A percentile compares a stretch with the other conserved stretches of the same genome.
Conservation (phyloP, 768 basidiomycete genomes). For the Rhodotorula graminis region DNA sequence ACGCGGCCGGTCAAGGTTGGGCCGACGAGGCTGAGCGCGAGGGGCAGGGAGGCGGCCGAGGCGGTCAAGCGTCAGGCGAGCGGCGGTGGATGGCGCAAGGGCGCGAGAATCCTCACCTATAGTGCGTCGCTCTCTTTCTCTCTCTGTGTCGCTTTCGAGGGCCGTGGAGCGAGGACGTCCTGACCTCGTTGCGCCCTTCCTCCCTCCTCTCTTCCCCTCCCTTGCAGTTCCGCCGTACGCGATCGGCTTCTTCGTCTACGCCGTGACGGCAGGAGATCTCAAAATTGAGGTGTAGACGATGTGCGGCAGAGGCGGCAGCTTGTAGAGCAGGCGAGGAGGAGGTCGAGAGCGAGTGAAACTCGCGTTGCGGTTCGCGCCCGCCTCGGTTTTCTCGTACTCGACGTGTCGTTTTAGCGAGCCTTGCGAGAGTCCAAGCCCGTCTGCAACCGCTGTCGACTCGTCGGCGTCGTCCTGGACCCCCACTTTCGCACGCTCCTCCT, state of each 20-base stretch:
- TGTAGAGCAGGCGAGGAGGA: too few species aligned
- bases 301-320: too few species aligned
- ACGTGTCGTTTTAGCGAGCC: too few species aligned
- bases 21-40: slow-evolving; percentile 25
- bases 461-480: too few species aligned
- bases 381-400: too few species aligned
- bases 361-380: too few species aligned
- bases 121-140: background rate
- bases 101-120: slow-evolving; percentile 8
- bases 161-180: too few species aligned
- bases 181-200: background rate
- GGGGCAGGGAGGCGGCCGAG: slow-evolving; percentile 2
- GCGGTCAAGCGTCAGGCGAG: background rate
- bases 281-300: too few species aligned
- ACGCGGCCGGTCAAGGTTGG: background rate
- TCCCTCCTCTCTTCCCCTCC: background rate
- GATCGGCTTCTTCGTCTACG: background rate
- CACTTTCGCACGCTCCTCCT: background rate
- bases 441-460: too few species aligned
- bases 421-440: too few species aligned
- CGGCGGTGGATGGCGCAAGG: slow-evolving; percentile 7
- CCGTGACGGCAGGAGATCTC: too few species aligned
- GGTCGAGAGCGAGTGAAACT: too few species aligned
- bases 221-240: slow-evolving; percentile 14
- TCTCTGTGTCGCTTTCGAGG: background rate